These are phyloP conservation scores for Dryas integrifolia DNA, from an alignment of 331 rosid species.

Conservation along the genomic window DNA sequence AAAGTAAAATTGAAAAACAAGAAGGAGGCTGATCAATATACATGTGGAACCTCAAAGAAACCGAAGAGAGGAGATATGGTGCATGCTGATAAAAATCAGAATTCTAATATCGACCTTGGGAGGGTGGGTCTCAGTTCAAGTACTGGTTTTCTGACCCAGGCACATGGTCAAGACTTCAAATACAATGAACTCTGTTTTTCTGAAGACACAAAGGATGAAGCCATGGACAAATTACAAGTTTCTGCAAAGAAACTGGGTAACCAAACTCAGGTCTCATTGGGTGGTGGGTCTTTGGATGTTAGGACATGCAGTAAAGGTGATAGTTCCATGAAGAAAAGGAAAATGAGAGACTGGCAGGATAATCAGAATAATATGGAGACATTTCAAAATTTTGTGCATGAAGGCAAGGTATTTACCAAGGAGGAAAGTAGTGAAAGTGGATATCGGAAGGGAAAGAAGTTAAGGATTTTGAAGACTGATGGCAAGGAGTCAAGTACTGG, in stretches of 20 bases:
- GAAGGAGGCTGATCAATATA: slow-evolving; percentile 47
- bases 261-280: slow-evolving; percentile 31
- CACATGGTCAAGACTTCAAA: slow-evolving; percentile 42
- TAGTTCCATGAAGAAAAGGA: slow-evolving; percentile 49
- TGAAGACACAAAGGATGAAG: slow-evolving; percentile 26
- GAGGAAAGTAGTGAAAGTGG: slow-evolving; percentile 48
- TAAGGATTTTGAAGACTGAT: slow-evolving; percentile 29
- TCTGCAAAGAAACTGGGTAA: slow-evolving; percentile 38
- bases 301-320: slow-evolving; percentile 19
- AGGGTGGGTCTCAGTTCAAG: slow-evolving; percentile 36
- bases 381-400: slow-evolving; percentile 29
- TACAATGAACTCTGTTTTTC: slow-evolving; percentile 43
- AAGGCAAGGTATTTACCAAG: slow-evolving; percentile 35
- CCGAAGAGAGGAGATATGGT: slow-evolving; percentile 39
- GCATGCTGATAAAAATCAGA: slow-evolving; percentile 30
- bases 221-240: slow-evolving; percentile 29
- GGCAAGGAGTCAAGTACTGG: slow-evolving; percentile 23
- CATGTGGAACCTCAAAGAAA: slow-evolving; percentile 44
- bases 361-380: slow-evolving; percentile 34
- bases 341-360: slow-evolving; percentile 42
- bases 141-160: slow-evolving; percentile 35
- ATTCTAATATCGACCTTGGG: slow-evolving; percentile 35
- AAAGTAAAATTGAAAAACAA: slow-evolving; percentile 46
- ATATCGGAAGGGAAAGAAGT: slow-evolving; percentile 42
- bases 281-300: slow-evolving; percentile 34